Conservation (phyloP, 306 rosid species). For the Vachellia collinsii region DNA sequence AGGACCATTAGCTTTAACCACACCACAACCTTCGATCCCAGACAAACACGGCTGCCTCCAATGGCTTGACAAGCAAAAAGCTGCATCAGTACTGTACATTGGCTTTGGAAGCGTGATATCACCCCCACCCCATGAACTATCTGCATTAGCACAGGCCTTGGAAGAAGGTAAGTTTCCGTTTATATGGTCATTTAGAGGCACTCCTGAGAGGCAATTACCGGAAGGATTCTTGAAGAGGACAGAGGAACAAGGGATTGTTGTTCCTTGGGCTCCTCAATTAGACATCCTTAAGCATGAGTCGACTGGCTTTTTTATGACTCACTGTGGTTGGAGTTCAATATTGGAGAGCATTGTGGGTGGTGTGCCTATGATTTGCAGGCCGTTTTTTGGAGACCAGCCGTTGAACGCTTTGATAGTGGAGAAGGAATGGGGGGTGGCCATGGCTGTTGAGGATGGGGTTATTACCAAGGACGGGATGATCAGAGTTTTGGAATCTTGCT, state of each 20-base stretch:
- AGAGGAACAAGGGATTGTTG: conserved; percentile 47
- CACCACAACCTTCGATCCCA: conserved; percentile 13
- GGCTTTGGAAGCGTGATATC: conserved; percentile 60
- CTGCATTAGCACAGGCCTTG: conserved; percentile 55
- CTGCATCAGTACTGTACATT: conserved; percentile 57
- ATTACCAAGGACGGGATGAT: conserved; percentile 40
- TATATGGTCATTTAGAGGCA: conserved; percentile 65
- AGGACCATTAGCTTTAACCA: conserved; percentile 64
- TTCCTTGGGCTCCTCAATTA: conserved; percentile 67
- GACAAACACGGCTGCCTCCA: conserved; percentile 51
- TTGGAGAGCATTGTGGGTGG: conserved; percentile 65
- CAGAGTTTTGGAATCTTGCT: conserved; percentile 35
- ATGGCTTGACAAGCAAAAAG: conserved; percentile 55
- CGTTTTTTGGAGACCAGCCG: conserved; percentile 63
- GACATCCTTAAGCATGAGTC: conserved; percentile 51
- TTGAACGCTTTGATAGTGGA: conserved; percentile 50
- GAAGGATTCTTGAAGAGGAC: conserved; percentile 41
- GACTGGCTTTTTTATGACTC: conserved; percentile 57
- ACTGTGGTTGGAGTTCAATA: conserved; percentile 73
- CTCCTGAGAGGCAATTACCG: conserved; percentile 46
- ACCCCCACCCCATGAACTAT: conserved; percentile 63
- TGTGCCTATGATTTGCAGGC: conserved; percentile 71
- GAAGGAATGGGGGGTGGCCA: conserved; percentile 53
- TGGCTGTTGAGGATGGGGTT: conserved; percentile 48
- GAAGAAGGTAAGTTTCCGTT: conserved; percentile 51